Percentiles rank a stretch among this genome's conserved stretches.
These are phyloP conservation scores for Cladosporium sp. DNA, from an alignment of 2,329 filamentous ascomycete species.

Conservation along the genomic window DNA sequence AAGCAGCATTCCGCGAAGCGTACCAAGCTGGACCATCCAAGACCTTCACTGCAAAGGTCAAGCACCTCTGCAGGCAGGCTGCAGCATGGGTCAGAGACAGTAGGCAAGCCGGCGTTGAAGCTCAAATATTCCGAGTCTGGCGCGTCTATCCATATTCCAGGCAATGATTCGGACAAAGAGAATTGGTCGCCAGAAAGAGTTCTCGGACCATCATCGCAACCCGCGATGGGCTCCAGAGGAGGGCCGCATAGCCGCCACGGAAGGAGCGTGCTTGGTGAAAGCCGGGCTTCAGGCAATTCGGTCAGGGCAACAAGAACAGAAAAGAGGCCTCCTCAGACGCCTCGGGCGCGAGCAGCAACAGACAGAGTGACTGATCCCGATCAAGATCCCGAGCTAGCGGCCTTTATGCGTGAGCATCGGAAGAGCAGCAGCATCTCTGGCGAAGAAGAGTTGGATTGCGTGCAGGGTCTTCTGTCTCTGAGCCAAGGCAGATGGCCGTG, in stretches of 20 bases:
- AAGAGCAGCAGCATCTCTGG: constrained; percentile 33
- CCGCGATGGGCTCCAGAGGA: constrained; percentile 17
- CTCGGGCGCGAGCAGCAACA: constrained; percentile 4
- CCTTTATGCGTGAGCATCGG: constrained; percentile 59
- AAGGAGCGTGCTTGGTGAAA: constrained; percentile 11
- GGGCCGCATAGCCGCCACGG: constrained; percentile 16
- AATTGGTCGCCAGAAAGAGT: constrained; percentile 64
- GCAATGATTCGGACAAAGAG: constrained; percentile 86
- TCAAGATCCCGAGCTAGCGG: constrained; percentile 59
- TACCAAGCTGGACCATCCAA: constrained; percentile 44
- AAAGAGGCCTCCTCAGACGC: constrained; percentile 3
- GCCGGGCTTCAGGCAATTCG: constrained; percentile 3
- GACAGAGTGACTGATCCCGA: constrained; percentile 33
- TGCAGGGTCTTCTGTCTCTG: constrained; percentile 79
- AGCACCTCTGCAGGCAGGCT: constrained; percentile 28
- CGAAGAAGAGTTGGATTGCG: constrained; percentile 70
- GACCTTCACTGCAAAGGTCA: constrained; percentile 25
- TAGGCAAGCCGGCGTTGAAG: constrained; percentile 13
- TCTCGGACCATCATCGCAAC: constrained; percentile 8
- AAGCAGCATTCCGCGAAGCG: constrained; percentile 23
- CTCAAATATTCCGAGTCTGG: constrained; percentile 27
- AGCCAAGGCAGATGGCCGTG: constrained; percentile 83
- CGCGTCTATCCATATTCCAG: constrained; percentile 41
- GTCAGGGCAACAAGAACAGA: neutral
- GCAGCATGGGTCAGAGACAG: constrained; percentile 14